Percentiles rank a stretch among this genome's conserved stretches.
Evolutionary conservation across 257 asterid genomes (phyloP).

Genomic region (Solanum arcanum): DNA sequence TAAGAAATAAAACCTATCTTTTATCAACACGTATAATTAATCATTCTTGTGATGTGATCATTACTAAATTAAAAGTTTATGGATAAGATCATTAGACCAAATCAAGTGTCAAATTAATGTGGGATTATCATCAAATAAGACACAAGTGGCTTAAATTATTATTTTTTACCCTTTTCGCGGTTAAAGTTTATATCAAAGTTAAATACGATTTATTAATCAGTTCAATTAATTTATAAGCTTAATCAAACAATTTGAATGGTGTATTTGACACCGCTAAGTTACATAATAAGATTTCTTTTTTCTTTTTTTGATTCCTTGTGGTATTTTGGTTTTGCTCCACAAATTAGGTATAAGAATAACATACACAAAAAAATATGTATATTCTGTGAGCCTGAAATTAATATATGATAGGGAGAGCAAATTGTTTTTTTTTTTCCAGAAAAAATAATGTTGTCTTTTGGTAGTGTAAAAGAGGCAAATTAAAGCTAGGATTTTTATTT

Average conservation of each 20-base stretch:
- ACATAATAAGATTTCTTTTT: not conserved
- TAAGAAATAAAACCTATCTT: not conserved
- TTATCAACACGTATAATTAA: not conserved
- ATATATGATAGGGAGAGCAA: not conserved
- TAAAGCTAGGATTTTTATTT: not conserved
- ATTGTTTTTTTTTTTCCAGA: not conserved
- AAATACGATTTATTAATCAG: too few species aligned
- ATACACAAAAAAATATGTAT: not conserved
- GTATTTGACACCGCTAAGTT: not conserved
- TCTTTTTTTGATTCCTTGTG: too few species aligned
- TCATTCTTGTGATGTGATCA: not conserved
- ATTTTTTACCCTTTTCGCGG: too few species aligned
- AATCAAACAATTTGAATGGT: not conserved
- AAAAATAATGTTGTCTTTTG: not conserved
- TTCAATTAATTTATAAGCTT: too few species aligned
- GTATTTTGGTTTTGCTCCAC: not conserved
- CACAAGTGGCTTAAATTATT: not conserved
- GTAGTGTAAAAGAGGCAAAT: not conserved
- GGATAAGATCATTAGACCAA: not conserved
- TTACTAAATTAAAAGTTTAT: not conserved
- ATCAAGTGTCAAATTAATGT: too few species aligned
- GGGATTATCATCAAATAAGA: not conserved
- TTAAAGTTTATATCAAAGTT: not conserved
- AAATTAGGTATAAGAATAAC: not conserved
- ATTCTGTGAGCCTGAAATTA: not conserved